A percentile compares a stretch with the other conserved stretches of the same genome.
Conservation (phyloP, 768 basidiomycete genomes). For the Cyclocybe cylindracea region DNA sequence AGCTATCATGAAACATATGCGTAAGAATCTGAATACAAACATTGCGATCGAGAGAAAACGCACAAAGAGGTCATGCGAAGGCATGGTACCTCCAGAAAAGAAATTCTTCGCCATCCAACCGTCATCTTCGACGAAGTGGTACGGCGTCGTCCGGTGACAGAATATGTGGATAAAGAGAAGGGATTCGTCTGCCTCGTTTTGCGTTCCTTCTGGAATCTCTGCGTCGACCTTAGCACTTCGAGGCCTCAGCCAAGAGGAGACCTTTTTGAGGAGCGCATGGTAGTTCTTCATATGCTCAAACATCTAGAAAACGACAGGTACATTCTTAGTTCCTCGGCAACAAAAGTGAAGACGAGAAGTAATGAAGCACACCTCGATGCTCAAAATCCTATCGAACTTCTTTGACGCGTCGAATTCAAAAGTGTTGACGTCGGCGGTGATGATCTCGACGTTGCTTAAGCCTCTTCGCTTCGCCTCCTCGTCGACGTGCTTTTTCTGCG, state of each 20-base stretch:
- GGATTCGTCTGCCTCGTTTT: slow-evolving; percentile 33
- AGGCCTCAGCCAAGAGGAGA: slow-evolving; percentile 65
- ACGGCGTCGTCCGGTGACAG: slow-evolving; percentile 62
- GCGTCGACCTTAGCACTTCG: slow-evolving; percentile 14
- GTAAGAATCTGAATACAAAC: too few relatives aligned
- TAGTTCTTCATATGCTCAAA: slow-evolving; percentile 83
- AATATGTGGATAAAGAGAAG: slow-evolving; percentile 73
- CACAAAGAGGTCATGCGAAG: background rate
- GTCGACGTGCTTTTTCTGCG: slow-evolving; percentile 69
- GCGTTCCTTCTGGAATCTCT: background rate
- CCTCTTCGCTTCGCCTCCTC: slow-evolving; percentile 46
- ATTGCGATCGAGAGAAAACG: too few relatives aligned
- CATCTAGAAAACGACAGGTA: slow-evolving; percentile 40
- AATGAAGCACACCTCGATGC: slow-evolving; percentile 56
- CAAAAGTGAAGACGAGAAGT: background rate
- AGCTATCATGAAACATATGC: too few relatives aligned
- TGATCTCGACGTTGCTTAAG: slow-evolving; percentile 58
- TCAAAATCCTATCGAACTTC: slow-evolving; percentile 72
- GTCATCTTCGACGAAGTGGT: slow-evolving; percentile 68
- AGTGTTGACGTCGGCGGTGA: slow-evolving; percentile 69
- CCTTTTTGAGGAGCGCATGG: slow-evolving; percentile 56
- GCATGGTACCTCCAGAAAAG: slow-evolving; percentile 49
- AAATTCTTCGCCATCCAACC: slow-evolving; percentile 80
- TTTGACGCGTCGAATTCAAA: slow-evolving; percentile 54
- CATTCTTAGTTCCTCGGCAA: background rate